Evolutionary conservation across 352 stramenopile genomes (phyloP).

Genomic region (Pythium myriotylum): DNA sequence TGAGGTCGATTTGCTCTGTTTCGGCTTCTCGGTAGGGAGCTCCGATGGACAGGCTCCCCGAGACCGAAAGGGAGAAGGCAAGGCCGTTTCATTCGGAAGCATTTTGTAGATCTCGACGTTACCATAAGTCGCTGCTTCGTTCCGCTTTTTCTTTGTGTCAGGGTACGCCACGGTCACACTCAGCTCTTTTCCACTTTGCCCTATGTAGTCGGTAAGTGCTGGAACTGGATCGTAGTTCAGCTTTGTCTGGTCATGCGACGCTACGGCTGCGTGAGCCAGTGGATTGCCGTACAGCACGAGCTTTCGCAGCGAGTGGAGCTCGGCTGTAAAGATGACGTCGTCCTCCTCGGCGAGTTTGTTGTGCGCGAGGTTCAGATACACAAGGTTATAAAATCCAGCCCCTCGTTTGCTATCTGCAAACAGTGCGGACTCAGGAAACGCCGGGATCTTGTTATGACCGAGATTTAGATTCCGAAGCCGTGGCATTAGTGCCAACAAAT

Average conservation of each 20-base stretch:
- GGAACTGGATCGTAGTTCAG: slow-evolving; percentile 75
- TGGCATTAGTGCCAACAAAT: slow-evolving; percentile 65
- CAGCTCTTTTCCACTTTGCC: slow-evolving; percentile 24
- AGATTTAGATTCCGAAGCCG: slow-evolving; percentile 74
- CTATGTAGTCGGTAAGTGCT: slow-evolving; percentile 47
- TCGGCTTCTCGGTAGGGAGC: not conserved
- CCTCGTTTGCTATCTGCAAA: slow-evolving; percentile 61
- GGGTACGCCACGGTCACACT: slow-evolving; percentile 65
- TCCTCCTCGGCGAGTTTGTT: slow-evolving; percentile 65
- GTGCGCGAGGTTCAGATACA: slow-evolving; percentile 77
- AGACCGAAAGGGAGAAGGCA: slow-evolving; percentile 58
- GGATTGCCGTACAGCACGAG: slow-evolving; percentile 81
- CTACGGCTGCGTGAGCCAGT: slow-evolving; percentile 56
- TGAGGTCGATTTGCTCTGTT: slow-evolving; percentile 1
- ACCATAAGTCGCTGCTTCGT: slow-evolving; percentile 53
- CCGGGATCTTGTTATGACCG: slow-evolving; percentile 78
- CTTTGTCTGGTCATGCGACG: slow-evolving; percentile 63
- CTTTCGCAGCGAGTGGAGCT: slow-evolving; percentile 64
- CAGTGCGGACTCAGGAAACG: slow-evolving; percentile 70
- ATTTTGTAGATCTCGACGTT: slow-evolving; percentile 85
- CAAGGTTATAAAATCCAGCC: slow-evolving; percentile 60
- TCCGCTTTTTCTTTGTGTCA: slow-evolving; percentile 67
- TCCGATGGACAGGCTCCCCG: slow-evolving; percentile 37
- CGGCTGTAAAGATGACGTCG: slow-evolving; percentile 41
- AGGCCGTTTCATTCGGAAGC: slow-evolving; percentile 61